Percentiles rank a stretch among this genome's conserved stretches.
These are phyloP conservation scores for Protea cynaroides DNA, from an alignment of 164 flowering plant species.

Conservation along the genomic window DNA sequence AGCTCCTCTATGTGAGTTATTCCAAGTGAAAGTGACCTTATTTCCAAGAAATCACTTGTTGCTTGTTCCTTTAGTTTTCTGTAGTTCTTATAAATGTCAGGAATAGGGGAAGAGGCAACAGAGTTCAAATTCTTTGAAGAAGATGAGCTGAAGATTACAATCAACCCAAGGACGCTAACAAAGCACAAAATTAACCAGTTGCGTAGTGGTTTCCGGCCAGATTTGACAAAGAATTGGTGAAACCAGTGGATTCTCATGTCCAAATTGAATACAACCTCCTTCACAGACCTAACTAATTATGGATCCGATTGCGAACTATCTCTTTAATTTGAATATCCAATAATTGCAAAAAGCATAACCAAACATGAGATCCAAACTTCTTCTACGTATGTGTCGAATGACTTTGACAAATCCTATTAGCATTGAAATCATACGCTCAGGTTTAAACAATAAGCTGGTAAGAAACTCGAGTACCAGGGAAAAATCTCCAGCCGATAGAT, in stretches of 20 bases:
- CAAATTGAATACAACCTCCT: slow-evolving; percentile 22
- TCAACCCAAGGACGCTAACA: slow-evolving; percentile 47
- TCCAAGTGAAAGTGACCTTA: slow-evolving; percentile 48
- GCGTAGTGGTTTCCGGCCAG: slow-evolving; percentile 55
- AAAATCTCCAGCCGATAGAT: neutral
- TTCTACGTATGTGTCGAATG: slow-evolving; percentile 10
- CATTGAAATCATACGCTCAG: slow-evolving; percentile 17
- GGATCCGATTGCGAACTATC: slow-evolving; percentile 6
- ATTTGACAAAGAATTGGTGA: slow-evolving; percentile 35
- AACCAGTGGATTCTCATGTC: slow-evolving; percentile 84
- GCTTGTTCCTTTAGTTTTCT: slow-evolving; percentile 81
- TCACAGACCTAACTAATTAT: slow-evolving; percentile 5
- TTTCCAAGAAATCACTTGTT: slow-evolving; percentile 58
- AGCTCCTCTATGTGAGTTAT: slow-evolving; percentile 41
- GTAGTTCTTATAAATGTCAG: slow-evolving; percentile 48
- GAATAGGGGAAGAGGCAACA: slow-evolving; percentile 23
- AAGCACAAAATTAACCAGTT: slow-evolving; percentile 64
- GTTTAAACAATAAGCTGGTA: neutral
- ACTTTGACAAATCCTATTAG: slow-evolving; percentile 17
- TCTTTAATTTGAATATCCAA: slow-evolving; percentile 21
- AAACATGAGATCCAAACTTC: slow-evolving; percentile 22
- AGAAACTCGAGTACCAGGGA: neutral
- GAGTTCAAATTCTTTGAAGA: slow-evolving; percentile 41
- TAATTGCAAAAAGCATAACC: slow-evolving; percentile 23
- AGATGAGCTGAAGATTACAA: slow-evolving; percentile 56